Evolutionary conservation across 148 eudicot species (phyloP).

Genomic region (Fallopia convolvulus): DNA sequence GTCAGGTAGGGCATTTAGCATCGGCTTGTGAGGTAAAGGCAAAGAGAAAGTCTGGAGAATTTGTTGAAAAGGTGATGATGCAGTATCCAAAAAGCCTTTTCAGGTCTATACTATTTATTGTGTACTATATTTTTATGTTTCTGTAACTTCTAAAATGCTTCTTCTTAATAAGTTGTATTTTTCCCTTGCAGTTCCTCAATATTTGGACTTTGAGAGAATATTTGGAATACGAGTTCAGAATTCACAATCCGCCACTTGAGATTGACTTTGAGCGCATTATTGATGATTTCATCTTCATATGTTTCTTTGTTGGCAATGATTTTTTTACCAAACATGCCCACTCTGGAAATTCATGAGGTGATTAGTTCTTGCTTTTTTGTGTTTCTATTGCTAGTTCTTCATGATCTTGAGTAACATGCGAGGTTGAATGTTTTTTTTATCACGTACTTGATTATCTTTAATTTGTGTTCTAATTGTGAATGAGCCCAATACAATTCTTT

Average conservation of each 20-base stretch:
- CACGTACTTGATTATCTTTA: neutral
- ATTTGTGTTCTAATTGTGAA: neutral
- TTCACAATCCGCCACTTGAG: constrained; percentile 57
- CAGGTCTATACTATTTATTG: constrained; percentile 39
- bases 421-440: neutral
- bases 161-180: constrained; percentile 20
- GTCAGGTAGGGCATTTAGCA: constrained; percentile 93
- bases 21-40: constrained; percentile 85
- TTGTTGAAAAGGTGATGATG: constrained; percentile 71
- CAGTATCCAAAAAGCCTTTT: constrained; percentile 62
- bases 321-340: constrained; percentile 99
- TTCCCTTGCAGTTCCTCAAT: constrained; percentile 67
- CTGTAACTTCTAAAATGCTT: constrained; percentile 15
- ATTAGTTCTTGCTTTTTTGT: constrained; percentile 12
- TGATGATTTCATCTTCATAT: constrained; percentile 91
- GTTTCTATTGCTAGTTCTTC: constrained; percentile 2
- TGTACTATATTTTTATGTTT: neutral
- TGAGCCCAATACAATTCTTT: neutral
- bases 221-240: constrained; percentile 75
- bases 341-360: constrained; percentile 96
- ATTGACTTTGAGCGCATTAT: constrained; percentile 77
- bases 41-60: constrained; percentile 88
- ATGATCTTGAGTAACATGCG: neutral
- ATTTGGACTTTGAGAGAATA: constrained; percentile 91
- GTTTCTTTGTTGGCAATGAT: constrained; percentile 98